Evolutionary conservation across 345 rosid species (phyloP), one percentile per base, ranked within the genome.

Genomic region (Murraya koenigii): DNA sequence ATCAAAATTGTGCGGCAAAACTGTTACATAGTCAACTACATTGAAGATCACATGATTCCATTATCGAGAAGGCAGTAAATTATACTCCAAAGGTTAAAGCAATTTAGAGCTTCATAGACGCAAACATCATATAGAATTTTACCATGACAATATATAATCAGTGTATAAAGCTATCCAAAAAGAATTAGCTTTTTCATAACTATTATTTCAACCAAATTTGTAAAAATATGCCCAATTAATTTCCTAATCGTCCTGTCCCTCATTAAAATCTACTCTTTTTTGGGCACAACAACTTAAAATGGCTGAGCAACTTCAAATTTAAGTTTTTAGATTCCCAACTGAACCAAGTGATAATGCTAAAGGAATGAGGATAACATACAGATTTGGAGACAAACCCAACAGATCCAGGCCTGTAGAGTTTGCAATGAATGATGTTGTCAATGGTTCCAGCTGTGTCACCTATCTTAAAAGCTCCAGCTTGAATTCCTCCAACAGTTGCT

Each of bases 381-480:
- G 99, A 95, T 88, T 95, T 95, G 38, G 99, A 95, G 82, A 93
- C 98, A 89, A 93, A 95, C 72, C 98, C 99, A 82, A 95, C 90
- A 79, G 98, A 95, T 82, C 99, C 99, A 70, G 99, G 97, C 81
- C 98, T 88, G 91, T 93, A 95, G 58, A 95, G 86, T 86, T 90
- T 95, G 97, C 98, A 89, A 7, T 92, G 88, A 80, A 93, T 88
- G 67, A 93, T 92, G 81, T 95, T 95, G 77, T 93, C 99, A 67
- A 93, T 89, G 75, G 99, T 95, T 84, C 99, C 99, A 52, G 99
- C 98, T 85, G 99, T 95, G 87, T 95, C 99, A 64, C 99, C 99
- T 41, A 95, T 95, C 87, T 93, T 95, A 85, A 95, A 93, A 71
- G 99, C 98, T 79, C 99, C 99, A 80, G 95, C 99, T 88, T 93